Evolutionary conservation across 2,329 filamentous ascomycete genomes (phyloP), one percentile per base, ranked within the genome.

Genomic region (Colletotrichum eleusines): DNA sequence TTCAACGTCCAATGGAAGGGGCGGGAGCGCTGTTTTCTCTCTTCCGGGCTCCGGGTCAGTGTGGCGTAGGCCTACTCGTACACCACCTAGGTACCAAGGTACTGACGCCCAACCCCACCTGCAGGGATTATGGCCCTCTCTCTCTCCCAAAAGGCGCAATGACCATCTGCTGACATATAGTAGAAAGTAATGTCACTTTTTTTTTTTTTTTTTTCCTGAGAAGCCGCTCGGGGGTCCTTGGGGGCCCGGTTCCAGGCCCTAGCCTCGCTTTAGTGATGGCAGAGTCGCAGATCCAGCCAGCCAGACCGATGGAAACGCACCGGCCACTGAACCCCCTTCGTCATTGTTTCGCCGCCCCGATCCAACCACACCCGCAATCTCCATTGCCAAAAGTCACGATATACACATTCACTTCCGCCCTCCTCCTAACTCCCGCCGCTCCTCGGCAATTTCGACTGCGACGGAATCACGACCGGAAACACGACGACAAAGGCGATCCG

Each of bases 261-360:
- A 61, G 58, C 58, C 58, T 61, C 58, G 58, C 44, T 44, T 50
- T 61, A n/a, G 58, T 26, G 58, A 60, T 28, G n/a, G 28, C 26
- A 59, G 58, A 55, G 48, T 28, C 14, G 28, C 26, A 59, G 58
- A 55, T n/a, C 28, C 11, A 54, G 20, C 31, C 20, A 55, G 51
- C 33, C 31, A 55, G 31, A 55, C 54, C n/a, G 23, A 58, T 9
- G 38, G 57, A 28, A 28, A 42, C 51, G 46, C 51, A 63, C 16
- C 61, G 38, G 61, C 61, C 61, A 18, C 38, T 18, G 23, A 40
- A 44, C 31, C 33, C 42, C 69, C 55, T 61, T 69, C 69, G 69
- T 69, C 69, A 71, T 71, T 69, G 65, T 69, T 69, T 69, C 69
- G 69, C 69, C 69, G 64, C 42, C 58, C 26, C 51, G 58, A 50